phyloP scores from a whole-genome alignment of 768 basidiomycete species.

The Kwoniella dejecticola region DNA sequence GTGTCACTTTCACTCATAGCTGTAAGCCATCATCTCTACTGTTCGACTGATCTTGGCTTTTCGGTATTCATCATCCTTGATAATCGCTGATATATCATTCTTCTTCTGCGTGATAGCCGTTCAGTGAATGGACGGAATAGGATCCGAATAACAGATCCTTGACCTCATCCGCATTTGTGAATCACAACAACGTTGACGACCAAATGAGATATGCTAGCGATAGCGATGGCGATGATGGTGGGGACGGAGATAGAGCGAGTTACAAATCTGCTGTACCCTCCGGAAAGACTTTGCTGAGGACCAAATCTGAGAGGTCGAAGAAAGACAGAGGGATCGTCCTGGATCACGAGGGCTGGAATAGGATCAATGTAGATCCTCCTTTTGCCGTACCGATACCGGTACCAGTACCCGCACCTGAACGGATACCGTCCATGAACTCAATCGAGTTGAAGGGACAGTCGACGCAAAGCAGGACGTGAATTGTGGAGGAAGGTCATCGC shows the following conservation, averaged over 20 bases:
- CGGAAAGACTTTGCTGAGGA: conserved; percentile 8
- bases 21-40: conserved; percentile 10
- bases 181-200: too few relatives aligned
- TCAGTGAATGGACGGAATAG: conserved; percentile 12
- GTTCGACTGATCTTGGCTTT: too few relatives aligned
- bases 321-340: conserved; percentile 9
- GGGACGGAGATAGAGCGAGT: neutral
- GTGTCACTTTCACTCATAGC: conserved; percentile 12
- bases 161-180: too few relatives aligned
- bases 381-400: neutral
- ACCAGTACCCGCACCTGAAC: neutral
- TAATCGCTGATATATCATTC: neutral
- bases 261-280: conserved; percentile 16
- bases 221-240: neutral
- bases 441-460: too few relatives aligned
- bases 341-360: conserved; percentile 11
- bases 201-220: neutral
- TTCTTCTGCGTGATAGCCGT: neutral
- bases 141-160: neutral
- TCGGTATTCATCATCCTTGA: too few relatives aligned
- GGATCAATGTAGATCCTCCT: neutral
- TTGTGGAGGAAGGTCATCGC: too few relatives aligned
- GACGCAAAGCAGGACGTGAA: too few relatives aligned
- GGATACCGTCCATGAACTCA: too few relatives aligned
- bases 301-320: conserved; percentile 14